phyloP scores from a whole-genome alignment of 257 asterid genomes.

The Solanum peruvianum region DNA sequence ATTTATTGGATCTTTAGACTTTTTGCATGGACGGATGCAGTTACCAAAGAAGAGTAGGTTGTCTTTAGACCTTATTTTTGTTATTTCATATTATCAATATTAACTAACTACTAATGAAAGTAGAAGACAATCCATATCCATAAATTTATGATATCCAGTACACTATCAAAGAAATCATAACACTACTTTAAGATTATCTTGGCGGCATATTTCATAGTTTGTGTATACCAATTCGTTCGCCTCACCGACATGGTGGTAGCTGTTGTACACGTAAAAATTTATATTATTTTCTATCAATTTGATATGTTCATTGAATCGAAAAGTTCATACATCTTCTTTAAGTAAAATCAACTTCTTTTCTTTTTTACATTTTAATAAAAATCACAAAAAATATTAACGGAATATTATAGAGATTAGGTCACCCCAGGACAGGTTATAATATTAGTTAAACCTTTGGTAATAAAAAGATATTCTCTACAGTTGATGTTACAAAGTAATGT shows the following conservation, averaged over 20 bases:
- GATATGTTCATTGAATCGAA: neutral
- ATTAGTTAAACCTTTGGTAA: neutral
- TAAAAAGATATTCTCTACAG: neutral
- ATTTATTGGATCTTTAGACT: neutral
- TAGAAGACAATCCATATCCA: neutral
- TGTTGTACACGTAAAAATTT: too few relatives aligned
- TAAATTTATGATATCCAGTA: neutral
- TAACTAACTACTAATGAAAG: neutral
- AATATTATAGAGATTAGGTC: slow-evolving; percentile 49
- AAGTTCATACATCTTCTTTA: neutral
- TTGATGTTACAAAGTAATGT: slow-evolving; percentile 32
- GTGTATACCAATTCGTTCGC: too few relatives aligned
- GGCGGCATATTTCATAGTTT: neutral
- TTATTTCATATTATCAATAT: neutral
- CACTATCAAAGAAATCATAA: too few relatives aligned
- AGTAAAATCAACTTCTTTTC: neutral
- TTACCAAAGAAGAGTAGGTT: too few relatives aligned
- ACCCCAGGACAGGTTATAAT: slow-evolving; percentile 6
- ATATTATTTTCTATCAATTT: too few relatives aligned
- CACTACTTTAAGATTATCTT: too few relatives aligned
- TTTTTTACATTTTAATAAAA: too few relatives aligned
- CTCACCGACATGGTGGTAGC: neutral
- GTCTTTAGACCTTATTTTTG: neutral
- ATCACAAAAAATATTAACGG: slow-evolving; percentile 49
- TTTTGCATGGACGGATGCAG: neutral